Evolutionary conservation across 2,329 filamentous ascomycete genomes (phyloP), one percentile per base, ranked within the genome.

Genomic region (Cyanodermella asteris): DNA sequence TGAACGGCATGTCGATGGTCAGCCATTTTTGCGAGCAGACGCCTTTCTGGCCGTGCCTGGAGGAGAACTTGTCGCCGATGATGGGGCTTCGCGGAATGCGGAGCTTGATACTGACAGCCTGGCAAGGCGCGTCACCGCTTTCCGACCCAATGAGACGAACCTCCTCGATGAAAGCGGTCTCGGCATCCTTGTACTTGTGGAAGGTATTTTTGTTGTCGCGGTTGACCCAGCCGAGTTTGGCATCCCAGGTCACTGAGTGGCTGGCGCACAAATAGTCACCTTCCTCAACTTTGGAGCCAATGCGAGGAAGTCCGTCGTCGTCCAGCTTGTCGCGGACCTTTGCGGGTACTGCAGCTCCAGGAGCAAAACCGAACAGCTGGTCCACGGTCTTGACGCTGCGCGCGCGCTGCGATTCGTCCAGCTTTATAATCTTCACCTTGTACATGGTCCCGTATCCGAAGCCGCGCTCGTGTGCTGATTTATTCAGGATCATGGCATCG

Each of bases 401-500:
- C 14, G 56, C 65, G 35, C 69, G 62, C 18, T 66, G 65, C 21
- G 58, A 56, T 26, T 91, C 80, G 38, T 80, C 75, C 11, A 94
- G 62, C 18, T 75, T 69, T 42, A 87, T 71, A 42, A 90, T 76
- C 53, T 94, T 91, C 6, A 81, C 91, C 57, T 97, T 97, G 62
- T 93, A 97, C 39, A 97, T 81, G 5, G 82, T 90, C 28, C 87
- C 87, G 42, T 94, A 71, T 18, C 81, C 84, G 42, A 97, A 94
- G 9, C 87, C 87, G 37, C 87, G 71, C 50, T 97, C 87, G 48
- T 93, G 80, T 3, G 84, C 72, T 12, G 81, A 91, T 49, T 94
- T 94, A 59, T 94, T 94, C 45, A 97, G 61, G 44, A 97, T 94
- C 84, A 94, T 94, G 45, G 87, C 87, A 53, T 97, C 87, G 60